Base-by-base conservation (phyloP, 2,329 filamentous ascomycete species). In the Calonectria pteridis region DNA sequence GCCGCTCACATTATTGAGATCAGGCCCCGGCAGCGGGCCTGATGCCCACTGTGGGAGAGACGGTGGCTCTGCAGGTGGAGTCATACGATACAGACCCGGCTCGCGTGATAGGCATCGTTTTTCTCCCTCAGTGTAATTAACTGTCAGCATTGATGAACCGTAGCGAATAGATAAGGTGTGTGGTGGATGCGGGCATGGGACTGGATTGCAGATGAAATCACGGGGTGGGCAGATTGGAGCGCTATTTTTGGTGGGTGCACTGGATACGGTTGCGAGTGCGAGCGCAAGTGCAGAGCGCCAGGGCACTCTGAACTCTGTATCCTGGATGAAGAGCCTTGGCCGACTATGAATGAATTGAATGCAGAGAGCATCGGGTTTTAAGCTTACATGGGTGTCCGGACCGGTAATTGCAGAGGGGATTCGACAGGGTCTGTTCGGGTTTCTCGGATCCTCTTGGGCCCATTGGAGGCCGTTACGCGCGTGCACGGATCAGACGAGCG, bases 31-130 rank as follows among this genome's bases (percentile, higher is more conserved):
- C 49, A 49, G 59, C n/a, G 40, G n/a, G 59, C 11, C 35, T 62
- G 40, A 50, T n/a, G 29, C 50, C 58, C 18, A 16, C 67, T 50
- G 26, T 31, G 20, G 58, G 20, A 40, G 46, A 33, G n/a, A 46
- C 18, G 18, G 59, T 35, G 51, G 35, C 58, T 43, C 33, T 28
- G 37, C 11, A 33, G 33, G 67, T 73, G 69, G 76, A 72, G 69
- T 59, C 63, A 53, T 71, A 59, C 29, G 59, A 70, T 40, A 49
- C 40, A 23, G 53, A 66, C 49, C 49, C 40, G 16, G 73, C 70
- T 77, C 78, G 74, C 73, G 71, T 79, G 76, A 78, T 77, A 66
- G 74, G 74, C 55, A 35, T 62, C 55, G 37, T 40, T 64, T 72
- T 55, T 49, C 23, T 53, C 46, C 46, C 23, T 62, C 55, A 37